These are phyloP conservation scores for Tuber melanosporum DNA, from an alignment of 495 filamentous ascomycete genomes.

Conservation along the genomic window DNA sequence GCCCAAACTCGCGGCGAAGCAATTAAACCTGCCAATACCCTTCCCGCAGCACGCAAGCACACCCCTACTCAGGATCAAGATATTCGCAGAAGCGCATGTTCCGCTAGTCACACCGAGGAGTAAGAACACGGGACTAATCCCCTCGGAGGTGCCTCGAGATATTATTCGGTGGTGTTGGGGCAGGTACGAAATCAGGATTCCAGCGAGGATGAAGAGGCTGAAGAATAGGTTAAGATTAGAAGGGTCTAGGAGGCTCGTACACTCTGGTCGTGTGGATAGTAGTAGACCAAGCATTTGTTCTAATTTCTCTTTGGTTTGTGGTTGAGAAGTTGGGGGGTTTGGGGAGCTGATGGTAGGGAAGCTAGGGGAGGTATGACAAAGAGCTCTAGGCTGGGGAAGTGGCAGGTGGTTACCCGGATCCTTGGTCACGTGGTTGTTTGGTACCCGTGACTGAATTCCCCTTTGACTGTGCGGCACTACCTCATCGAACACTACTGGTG, in stretches of 20 bases:
- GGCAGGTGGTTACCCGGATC: too few relatives aligned
- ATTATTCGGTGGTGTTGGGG: constrained; percentile 93
- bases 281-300: not conserved
- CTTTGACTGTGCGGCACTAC: too few relatives aligned
- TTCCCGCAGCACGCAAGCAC: constrained; percentile 74
- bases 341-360: not conserved
- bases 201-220: constrained; percentile 64
- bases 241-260: constrained; percentile 33
- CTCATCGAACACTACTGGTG: too few relatives aligned
- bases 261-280: constrained; percentile 12
- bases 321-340: not conserved
- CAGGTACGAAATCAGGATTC: constrained; percentile 82
- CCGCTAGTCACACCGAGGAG: constrained; percentile 83
- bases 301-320: not conserved
- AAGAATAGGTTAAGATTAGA: constrained; percentile 41
- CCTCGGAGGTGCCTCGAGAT: constrained; percentile 76
- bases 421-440: too few relatives aligned
- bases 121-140: constrained; percentile 89
- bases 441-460: too few relatives aligned
- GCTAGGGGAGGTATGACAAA: too few relatives aligned
- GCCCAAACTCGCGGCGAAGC: constrained; percentile 74
- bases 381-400: too few relatives aligned
- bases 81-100: constrained; percentile 83
- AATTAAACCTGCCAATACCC: constrained; percentile 71
- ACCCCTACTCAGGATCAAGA: constrained; percentile 71